phyloP scores from a whole-genome alignment of 2,329 filamentous ascomycete species.

The Plectosphaerella cucumerina region DNA sequence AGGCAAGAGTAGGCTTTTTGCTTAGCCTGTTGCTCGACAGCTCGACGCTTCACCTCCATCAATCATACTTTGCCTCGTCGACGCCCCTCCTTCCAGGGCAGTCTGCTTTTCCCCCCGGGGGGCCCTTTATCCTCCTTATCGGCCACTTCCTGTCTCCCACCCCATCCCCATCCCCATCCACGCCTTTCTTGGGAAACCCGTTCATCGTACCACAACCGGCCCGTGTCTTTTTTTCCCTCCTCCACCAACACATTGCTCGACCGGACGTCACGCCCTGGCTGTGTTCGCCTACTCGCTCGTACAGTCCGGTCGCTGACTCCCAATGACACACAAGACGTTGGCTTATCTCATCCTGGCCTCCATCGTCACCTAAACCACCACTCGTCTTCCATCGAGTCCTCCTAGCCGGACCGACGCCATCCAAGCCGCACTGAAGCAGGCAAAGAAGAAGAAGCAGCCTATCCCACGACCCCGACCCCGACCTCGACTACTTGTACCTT shows the following conservation, averaged over 20 bases:
- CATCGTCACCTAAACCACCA: constrained; percentile 42
- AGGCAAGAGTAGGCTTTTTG: neutral
- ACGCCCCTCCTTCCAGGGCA: neutral
- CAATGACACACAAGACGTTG: constrained; percentile 56
- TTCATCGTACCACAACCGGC: neutral
- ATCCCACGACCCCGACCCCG: neutral
- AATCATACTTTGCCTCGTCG: constrained; percentile 2
- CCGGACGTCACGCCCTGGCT: neutral
- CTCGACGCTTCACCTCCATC: neutral
- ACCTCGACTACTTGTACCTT: constrained; percentile 3
- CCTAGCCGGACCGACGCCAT: too few relatives aligned
- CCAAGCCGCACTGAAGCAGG: too few relatives aligned
- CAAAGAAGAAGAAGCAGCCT: neutral
- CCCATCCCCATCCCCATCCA: constrained; percentile 2
- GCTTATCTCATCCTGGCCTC: constrained; percentile 54
- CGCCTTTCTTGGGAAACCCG: constrained; percentile 7
- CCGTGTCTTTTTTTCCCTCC: neutral
- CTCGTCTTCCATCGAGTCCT: constrained; percentile 4
- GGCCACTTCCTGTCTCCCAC: constrained; percentile 1
- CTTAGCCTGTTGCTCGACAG: neutral
- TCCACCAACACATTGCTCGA: constrained; percentile 1
- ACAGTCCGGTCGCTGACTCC: constrained; percentile 14
- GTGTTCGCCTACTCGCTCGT: neutral
- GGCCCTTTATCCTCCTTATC: neutral
- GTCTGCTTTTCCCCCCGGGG: neutral